Conservation (phyloP, 176 grass and related monocot species). For the Bromus sterilis region DNA sequence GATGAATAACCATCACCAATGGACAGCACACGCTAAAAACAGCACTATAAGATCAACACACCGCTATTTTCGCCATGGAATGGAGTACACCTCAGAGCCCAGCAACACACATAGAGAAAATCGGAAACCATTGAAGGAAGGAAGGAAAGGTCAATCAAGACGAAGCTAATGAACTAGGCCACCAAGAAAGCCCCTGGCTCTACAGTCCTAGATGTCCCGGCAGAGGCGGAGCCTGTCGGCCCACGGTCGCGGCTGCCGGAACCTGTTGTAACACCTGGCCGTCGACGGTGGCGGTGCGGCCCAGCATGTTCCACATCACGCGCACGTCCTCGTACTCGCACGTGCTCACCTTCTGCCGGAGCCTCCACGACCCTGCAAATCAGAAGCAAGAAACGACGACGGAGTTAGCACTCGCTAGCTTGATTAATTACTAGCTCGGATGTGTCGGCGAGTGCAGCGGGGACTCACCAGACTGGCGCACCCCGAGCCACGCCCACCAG, state of each 20-base stretch:
- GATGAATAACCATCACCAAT: no score
- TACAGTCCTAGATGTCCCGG: background rate
- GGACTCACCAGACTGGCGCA: conserved; percentile 88
- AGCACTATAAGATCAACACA: no score
- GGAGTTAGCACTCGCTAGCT: no score
- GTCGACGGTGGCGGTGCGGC: conserved; percentile 31
- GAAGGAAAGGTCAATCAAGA: background rate
- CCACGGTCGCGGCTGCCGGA: conserved; percentile 37
- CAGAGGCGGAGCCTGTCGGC: conserved; percentile 34
- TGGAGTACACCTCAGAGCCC: conserved; percentile 34
- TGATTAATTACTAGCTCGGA: background rate
- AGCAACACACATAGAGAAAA: background rate
- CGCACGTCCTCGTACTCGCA: conserved; percentile 99
- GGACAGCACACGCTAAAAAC: no score
- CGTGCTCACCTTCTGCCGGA: conserved; percentile 95
- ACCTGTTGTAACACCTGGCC: conserved; percentile 15
- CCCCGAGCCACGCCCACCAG: conserved; percentile 85
- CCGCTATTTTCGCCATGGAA: no score
- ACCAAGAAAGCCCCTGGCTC: background rate
- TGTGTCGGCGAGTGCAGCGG: no score
- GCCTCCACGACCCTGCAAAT: conserved; percentile 57
- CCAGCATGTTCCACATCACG: conserved; percentile 99
- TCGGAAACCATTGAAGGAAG: background rate
- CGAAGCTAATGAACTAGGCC: background rate
- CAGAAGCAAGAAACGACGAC: background rate